Evolutionary conservation across 345 rosid species (phyloP).

Genomic region (Hirschfeldia incana): DNA sequence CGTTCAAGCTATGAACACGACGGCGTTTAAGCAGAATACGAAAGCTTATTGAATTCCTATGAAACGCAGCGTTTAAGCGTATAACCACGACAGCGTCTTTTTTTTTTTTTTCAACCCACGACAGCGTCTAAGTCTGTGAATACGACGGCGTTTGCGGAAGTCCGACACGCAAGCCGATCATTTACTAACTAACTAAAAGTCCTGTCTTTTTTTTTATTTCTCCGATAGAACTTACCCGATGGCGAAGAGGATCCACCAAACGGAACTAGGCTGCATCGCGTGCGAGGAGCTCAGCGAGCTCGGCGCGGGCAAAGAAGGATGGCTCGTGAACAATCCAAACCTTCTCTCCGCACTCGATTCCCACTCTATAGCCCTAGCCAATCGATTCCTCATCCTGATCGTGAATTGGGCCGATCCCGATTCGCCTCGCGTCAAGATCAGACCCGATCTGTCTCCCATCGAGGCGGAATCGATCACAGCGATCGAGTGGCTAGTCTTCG

Average conservation of each 20-base stretch:
- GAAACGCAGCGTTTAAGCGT: no score
- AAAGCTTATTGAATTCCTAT: no score
- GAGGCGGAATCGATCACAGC: slow-evolving; percentile 70
- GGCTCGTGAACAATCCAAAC: slow-evolving; percentile 71
- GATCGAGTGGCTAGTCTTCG: slow-evolving; percentile 81
- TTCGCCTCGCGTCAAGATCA: slow-evolving; percentile 71
- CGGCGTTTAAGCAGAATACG: no score
- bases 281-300: slow-evolving; percentile 72
- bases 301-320: slow-evolving; percentile 94
- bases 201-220: not conserved
- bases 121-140: not conserved
- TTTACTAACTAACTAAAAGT: not conserved
- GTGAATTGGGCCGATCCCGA: slow-evolving; percentile 70
- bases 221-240: slow-evolving; percentile 31
- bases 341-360: slow-evolving; percentile 71
- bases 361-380: slow-evolving; percentile 72
- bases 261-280: slow-evolving; percentile 88
- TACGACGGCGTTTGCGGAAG: slow-evolving; percentile 18
- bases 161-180: not conserved
- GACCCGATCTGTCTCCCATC: slow-evolving; percentile 82
- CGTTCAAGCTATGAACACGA: no score
- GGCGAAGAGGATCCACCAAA: slow-evolving; percentile 67
- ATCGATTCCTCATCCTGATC: slow-evolving; percentile 53
- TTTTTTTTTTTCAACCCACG: no score
- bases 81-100: no score